These are phyloP conservation scores for Candida takata DNA, from an alignment of 805 yeast genomes.

Conservation along the genomic window DNA sequence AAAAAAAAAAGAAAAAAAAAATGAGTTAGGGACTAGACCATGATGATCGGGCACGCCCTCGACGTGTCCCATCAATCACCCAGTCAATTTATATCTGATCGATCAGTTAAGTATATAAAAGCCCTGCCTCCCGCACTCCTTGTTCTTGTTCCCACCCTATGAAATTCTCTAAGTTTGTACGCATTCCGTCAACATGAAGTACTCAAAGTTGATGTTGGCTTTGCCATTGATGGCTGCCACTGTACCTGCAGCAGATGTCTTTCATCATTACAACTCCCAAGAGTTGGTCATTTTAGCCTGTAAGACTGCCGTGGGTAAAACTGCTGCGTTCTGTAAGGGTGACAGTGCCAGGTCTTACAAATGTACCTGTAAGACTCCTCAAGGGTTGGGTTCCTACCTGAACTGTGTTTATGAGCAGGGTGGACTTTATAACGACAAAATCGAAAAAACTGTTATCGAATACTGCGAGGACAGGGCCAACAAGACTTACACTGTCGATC, in stretches of 20 bases:
- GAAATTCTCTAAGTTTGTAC: too few species aligned
- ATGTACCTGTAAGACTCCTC: conserved; percentile 23
- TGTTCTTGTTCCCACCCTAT: too few species aligned
- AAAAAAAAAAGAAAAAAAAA: too few species aligned
- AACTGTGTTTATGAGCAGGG: conserved; percentile 23
- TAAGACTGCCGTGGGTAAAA: conserved; percentile 17
- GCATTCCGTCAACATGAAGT: too few species aligned
- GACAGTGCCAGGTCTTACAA: conserved; percentile 17
- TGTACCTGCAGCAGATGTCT: conserved; percentile 3
- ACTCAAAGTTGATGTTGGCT: too few species aligned
- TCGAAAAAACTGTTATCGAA: conserved; percentile 21
- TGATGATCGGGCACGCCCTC: too few species aligned
- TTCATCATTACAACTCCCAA: conserved; percentile 13
- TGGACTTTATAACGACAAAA: conserved; percentile 6
- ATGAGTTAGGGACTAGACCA: too few species aligned
- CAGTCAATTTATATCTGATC: too few species aligned
- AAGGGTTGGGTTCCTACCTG: conserved; percentile 26
- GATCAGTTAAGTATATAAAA: too few species aligned
- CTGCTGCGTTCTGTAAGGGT: conserved; percentile 20
- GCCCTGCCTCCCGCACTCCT: too few species aligned
- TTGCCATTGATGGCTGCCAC: too few species aligned
- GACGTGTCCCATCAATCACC: too few species aligned
- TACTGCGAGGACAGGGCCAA: conserved; percentile 18
- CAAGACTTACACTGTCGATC: conserved; percentile 25
- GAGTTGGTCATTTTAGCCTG: conserved; percentile 20